phyloP scores from a whole-genome alignment of 2,329 filamentous ascomycete genomes.

The Fusarium brachygibbosum region DNA sequence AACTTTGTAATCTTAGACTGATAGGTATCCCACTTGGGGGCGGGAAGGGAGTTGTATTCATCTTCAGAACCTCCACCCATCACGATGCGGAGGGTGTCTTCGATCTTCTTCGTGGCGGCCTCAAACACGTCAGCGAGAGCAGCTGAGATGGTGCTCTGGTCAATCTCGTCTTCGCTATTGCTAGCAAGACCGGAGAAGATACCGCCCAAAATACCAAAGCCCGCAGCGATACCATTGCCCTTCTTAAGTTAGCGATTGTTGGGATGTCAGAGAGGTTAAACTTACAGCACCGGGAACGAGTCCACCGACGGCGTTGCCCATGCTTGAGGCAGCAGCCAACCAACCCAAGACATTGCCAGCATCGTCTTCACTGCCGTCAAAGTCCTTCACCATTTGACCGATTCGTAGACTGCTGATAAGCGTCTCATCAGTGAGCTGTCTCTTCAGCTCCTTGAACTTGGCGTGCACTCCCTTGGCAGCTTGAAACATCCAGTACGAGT shows the following conservation, averaged over 20 bases:
- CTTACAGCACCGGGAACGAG: slow-evolving; percentile 20
- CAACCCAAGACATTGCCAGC: slow-evolving; percentile 4
- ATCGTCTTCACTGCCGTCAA: not conserved
- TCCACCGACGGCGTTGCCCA: slow-evolving; percentile 11
- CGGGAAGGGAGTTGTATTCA: slow-evolving; percentile 20
- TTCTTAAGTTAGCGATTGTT: not conserved
- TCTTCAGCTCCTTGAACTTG: slow-evolving; percentile 15
- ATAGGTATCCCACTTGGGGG: slow-evolving; percentile 26
- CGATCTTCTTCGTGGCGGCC: slow-evolving; percentile 3
- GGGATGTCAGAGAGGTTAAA: not conserved
- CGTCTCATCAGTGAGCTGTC: slow-evolving; percentile 18
- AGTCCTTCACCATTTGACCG: slow-evolving; percentile 16
- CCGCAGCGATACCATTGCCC: slow-evolving; percentile 6
- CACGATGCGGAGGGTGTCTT: slow-evolving; percentile 7
- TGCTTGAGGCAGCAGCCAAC: slow-evolving; percentile 2
- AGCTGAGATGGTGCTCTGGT: slow-evolving; percentile 2
- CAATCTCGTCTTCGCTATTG: slow-evolving; percentile 5
- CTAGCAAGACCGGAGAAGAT: slow-evolving; percentile 1
- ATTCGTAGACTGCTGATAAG: slow-evolving; percentile 9
- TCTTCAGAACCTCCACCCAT: slow-evolving; percentile 19
- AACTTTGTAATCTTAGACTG: slow-evolving; percentile 35
- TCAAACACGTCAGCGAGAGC: slow-evolving; percentile 16
- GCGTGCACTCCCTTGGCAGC: slow-evolving; percentile 16
- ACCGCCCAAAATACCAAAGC: slow-evolving; percentile 7
- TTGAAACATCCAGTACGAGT: slow-evolving; percentile 30